Conservation (phyloP, 169 alveolate species). For the Babesia gibsoni region DNA sequence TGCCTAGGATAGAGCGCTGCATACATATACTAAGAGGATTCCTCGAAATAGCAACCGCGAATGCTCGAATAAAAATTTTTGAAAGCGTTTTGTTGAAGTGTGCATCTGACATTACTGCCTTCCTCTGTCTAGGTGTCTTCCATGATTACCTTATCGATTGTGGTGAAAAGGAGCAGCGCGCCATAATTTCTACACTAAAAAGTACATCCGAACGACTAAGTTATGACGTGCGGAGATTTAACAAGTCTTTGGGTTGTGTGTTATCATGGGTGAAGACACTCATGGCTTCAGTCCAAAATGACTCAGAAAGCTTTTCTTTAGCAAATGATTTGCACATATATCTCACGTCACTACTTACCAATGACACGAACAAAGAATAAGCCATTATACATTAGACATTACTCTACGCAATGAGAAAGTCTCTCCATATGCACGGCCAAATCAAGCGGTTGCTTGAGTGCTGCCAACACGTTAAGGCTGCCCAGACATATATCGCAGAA, state of each 20-base stretch:
- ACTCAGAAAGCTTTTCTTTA: not conserved
- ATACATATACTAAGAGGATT: not conserved
- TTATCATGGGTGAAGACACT: conserved; percentile 8
- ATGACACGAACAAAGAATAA: too few relatives aligned
- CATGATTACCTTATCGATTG: not conserved
- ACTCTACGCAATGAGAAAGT: not conserved
- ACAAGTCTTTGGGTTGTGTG: not conserved
- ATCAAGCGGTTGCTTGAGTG: conserved; percentile 13
- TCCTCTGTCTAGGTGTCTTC: conserved; percentile 25
- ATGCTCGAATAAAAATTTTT: not conserved
- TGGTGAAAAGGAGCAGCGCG: not conserved
- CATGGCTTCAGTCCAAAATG: not conserved
- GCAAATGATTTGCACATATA: not conserved
- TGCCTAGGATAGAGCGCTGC: not conserved
- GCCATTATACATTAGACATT: too few relatives aligned
- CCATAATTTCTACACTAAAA: not conserved
- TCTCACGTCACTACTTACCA: not conserved
- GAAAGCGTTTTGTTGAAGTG: conserved; percentile 7
- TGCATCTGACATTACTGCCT: not conserved
- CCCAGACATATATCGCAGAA: not conserved
- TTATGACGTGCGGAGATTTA: not conserved
- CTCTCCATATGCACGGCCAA: conserved; percentile 4
- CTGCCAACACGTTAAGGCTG: not conserved
- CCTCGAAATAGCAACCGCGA: not conserved
- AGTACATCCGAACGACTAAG: not conserved